A percentile compares a stretch with the other conserved stretches of the same genome.
Conservation (phyloP, 2,329 filamentous ascomycete species). For the Arthrobotrys musiformis region DNA sequence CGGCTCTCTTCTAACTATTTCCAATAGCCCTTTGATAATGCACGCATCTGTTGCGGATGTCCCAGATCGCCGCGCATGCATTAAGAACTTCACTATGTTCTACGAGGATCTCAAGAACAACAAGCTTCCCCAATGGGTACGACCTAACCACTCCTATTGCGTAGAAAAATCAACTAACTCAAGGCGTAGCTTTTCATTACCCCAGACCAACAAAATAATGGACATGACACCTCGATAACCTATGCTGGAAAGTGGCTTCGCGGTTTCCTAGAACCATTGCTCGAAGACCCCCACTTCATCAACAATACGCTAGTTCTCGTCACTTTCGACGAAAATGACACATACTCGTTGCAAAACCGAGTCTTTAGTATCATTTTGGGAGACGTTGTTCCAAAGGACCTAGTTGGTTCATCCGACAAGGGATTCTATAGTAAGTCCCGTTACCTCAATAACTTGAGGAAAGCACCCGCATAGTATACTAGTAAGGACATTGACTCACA, state of each 20-base stretch:
- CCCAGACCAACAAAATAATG: constrained; percentile 78
- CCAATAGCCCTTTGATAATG: constrained; percentile 67
- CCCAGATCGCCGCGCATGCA: constrained; percentile 71
- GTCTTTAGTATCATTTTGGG: constrained; percentile 78
- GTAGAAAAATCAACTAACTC: background rate
- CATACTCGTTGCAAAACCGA: constrained; percentile 74
- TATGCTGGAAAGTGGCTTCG: constrained; percentile 76
- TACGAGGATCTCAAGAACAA: constrained; percentile 72
- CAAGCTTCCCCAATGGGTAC: constrained; percentile 75
- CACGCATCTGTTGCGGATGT: constrained; percentile 73
- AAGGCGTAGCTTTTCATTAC: constrained; percentile 72
- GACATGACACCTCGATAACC: constrained; percentile 78
- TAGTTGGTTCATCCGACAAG: constrained; percentile 75
- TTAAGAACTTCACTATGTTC: constrained; percentile 80
- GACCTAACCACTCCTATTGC: background rate
- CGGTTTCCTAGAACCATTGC: constrained; percentile 75
- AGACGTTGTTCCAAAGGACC: constrained; percentile 74
- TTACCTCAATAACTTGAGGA: background rate
- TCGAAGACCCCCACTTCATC: constrained; percentile 74
- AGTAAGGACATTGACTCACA: background rate
- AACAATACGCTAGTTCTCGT: constrained; percentile 78
- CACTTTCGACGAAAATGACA: constrained; percentile 82
- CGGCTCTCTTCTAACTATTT: background rate
- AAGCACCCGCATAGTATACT: background rate
- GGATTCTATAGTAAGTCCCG: constrained; percentile 70